A percentile compares a stretch with the other conserved stretches of the same genome.
Conservation (phyloP, 2,329 filamentous ascomycete species). For the Monilinia laxa region DNA sequence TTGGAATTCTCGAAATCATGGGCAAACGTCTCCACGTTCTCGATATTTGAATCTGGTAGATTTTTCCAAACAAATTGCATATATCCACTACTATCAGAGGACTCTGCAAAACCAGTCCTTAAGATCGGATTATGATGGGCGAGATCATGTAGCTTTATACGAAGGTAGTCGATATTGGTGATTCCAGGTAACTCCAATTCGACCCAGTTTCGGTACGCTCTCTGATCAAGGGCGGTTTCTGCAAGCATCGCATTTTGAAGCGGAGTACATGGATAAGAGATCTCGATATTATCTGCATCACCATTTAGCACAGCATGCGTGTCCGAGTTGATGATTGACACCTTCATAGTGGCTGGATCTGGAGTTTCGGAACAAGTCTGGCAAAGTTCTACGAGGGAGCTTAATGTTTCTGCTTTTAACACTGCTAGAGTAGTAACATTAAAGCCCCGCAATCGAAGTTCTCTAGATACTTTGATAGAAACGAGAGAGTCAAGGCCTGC, state of each 20-base stretch:
- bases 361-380: conserved; percentile 30
- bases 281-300: conserved; percentile 46
- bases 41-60: conserved; percentile 44
- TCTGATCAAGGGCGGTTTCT: conserved; percentile 61
- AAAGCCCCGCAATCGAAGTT: conserved; percentile 58
- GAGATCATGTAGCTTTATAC: conserved; percentile 51
- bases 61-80: conserved; percentile 63
- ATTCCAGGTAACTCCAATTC: conserved; percentile 52
- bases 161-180: conserved; percentile 44
- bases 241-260: conserved; percentile 78
- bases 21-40: conserved; percentile 43
- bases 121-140: conserved; percentile 62
- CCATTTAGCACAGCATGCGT: conserved; percentile 26
- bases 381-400: conserved; percentile 41
- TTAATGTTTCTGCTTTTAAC: conserved; percentile 54
- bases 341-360: neutral
- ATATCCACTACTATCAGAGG: conserved; percentile 49
- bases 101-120: conserved; percentile 69
- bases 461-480: conserved; percentile 63
- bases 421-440: conserved; percentile 59
- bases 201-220: conserved; percentile 76
- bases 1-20: conserved; percentile 45
- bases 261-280: conserved; percentile 62
- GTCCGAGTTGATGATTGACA: neutral
- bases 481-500: conserved; percentile 66